Evolutionary conservation across 306 rosid species (phyloP), one percentile per base, ranked within the genome.

Genomic region (Betula pendula): DNA sequence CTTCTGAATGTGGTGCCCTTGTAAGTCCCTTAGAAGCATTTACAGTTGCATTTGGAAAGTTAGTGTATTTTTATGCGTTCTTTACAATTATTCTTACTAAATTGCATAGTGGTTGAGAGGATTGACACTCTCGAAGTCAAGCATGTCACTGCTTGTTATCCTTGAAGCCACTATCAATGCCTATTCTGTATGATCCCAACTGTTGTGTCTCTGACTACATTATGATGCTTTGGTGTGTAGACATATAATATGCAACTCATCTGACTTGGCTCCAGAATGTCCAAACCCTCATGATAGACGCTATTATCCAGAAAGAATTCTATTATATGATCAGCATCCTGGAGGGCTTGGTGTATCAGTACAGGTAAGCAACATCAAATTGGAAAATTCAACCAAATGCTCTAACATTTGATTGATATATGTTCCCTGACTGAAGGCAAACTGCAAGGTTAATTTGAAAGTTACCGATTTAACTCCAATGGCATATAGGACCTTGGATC

Each of bases 241-340:
- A 74, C 92, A 90, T 29, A 83, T 95, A 31, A 82, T 85, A 58
- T 90, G 97, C 87, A 83, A 95, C 93, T 77, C 84, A 76, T 88
- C 95, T 68, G 97, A 92, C 83, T 84, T 95, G 83, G 95, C 95
- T 50, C 88, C 97, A 33, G 97, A 92, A 85, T 95, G 98, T 81
- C 84, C 92, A 75, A 86, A 92, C 80, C 96, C 93, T 79, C 87
- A 87, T 55, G 93, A 95, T 73, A 75, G 77, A 72, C 90, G 96
- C 58, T 89, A 89, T 83, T 90, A 78, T 72, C 96, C 93, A 2
- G 96, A 95, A 79, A 89, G 98, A 87, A 90, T 95, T 80, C 83
- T 95, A 77, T 82, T 95, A 67, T 95, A 88, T 69, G 97, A 95
- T 88, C 88, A 85, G 80, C 92, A 89, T 88, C 92, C 88, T 25